These are phyloP conservation scores for Linum lewisii DNA, from an alignment of 345 rosid species.

Conservation along the genomic window DNA sequence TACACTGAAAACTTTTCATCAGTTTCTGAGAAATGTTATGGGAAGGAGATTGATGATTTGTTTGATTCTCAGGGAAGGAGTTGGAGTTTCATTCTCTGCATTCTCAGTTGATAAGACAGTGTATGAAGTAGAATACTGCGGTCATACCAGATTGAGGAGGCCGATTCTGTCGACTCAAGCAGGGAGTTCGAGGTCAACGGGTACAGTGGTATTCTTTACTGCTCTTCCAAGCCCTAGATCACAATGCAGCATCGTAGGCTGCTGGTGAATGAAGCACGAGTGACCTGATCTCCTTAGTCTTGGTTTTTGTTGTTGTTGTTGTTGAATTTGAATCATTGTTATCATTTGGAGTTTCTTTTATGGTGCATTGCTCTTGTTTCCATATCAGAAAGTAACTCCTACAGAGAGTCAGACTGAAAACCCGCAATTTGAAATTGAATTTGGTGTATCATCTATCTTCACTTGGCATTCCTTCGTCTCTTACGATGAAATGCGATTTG, in stretches of 20 bases:
- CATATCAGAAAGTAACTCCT: too few species aligned
- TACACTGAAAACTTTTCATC: too few species aligned
- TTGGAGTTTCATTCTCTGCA: slow-evolving; percentile 58
- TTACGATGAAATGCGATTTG: background rate
- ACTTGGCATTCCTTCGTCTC: slow-evolving; percentile 8
- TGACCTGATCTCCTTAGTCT: background rate
- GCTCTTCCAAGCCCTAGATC: background rate
- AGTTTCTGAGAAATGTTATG: too few species aligned
- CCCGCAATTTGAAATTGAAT: background rate
- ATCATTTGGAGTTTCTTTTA: too few species aligned
- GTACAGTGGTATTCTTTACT: slow-evolving; percentile 36
- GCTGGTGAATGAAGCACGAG: background rate
- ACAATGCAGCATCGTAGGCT: too few species aligned
- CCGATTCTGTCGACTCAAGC: slow-evolving; percentile 17
- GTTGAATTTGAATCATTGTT: too few species aligned
- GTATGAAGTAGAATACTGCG: slow-evolving; percentile 65
- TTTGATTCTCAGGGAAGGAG: slow-evolving; percentile 64
- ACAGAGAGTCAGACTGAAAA: too few species aligned
- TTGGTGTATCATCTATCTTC: background rate
- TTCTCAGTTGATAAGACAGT: slow-evolving; percentile 41
- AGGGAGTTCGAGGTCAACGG: slow-evolving; percentile 42
- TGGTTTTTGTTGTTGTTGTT: background rate
- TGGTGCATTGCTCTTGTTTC: too few species aligned
- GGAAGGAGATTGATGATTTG: background rate
- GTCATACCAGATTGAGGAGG: slow-evolving; percentile 51